These are phyloP conservation scores for Aspergillus homomorphus DNA, from an alignment of 495 filamentous ascomycete genomes.

Conservation along the genomic window DNA sequence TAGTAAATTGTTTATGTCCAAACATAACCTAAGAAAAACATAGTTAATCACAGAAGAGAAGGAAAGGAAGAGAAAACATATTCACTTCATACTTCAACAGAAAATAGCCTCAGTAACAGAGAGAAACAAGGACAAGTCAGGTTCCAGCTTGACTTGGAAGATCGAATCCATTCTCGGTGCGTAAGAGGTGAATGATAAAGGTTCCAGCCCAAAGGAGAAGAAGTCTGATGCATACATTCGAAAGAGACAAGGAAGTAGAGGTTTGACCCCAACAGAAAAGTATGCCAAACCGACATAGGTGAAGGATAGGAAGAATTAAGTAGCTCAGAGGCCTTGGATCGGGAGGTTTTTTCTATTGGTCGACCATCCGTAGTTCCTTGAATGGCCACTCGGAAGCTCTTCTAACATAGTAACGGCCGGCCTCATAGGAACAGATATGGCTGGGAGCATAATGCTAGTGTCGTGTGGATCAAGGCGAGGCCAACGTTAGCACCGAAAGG, in stretches of 20 bases:
- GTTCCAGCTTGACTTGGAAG: background rate
- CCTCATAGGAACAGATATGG: no score
- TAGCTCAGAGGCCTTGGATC: background rate
- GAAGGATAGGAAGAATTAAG: background rate
- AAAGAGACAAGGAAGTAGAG: background rate
- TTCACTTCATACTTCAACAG: background rate
- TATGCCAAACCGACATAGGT: background rate
- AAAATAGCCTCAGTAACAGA: background rate
- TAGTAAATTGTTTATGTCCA: background rate
- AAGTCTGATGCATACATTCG: background rate
- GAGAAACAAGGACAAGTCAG: background rate
- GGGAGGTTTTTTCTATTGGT: background rate
- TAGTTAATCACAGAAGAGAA: slow-evolving; percentile 4
- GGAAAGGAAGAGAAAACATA: background rate
- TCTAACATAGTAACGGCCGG: no score
- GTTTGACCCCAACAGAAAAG: background rate
- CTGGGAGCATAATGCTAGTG: no score
- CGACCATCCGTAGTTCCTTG: no score
- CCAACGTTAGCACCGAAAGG: no score
- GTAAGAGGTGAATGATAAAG: background rate
- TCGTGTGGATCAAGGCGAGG: no score
- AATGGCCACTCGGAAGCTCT: no score
- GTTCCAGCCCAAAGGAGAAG: background rate
- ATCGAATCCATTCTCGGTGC: background rate
- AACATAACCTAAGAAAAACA: background rate